These are phyloP conservation scores for Panicum virgatum DNA, from an alignment of 202 grass and related monocot genomes.

Conservation along the genomic window DNA sequence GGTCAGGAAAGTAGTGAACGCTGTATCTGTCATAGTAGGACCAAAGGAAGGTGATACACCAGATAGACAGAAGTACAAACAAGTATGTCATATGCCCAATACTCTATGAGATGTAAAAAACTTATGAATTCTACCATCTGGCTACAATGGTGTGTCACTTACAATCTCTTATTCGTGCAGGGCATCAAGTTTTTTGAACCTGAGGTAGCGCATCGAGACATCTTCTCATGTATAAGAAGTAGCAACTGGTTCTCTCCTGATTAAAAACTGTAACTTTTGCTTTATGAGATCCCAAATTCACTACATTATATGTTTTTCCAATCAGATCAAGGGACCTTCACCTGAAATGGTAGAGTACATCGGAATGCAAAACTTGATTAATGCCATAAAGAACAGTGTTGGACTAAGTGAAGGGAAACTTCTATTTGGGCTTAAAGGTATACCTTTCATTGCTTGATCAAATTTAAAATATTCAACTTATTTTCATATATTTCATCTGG, in stretches of 20 bases:
- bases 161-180: conserved; percentile 51
- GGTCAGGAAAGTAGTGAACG: conserved; percentile 76
- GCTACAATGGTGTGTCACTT: conserved; percentile 23
- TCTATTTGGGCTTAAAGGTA: conserved; percentile 88
- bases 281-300: conserved; percentile 34
- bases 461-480: conserved; percentile 27
- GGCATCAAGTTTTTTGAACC: conserved; percentile 99
- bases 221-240: conserved; percentile 46
- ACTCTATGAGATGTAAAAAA: not conserved
- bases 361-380: conserved; percentile 90
- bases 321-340: conserved; percentile 92
- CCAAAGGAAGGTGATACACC: conserved; percentile 99
- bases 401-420: conserved; percentile 80
- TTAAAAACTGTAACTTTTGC: not conserved
- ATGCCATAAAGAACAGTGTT: conserved; percentile 62
- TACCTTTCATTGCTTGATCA: conserved; percentile 17
- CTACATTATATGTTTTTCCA: conserved; percentile 41
- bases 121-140: conserved; percentile 3
- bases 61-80: conserved; percentile 88
- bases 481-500: conserved; percentile 4
- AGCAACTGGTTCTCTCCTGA: not conserved
- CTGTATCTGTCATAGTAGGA: conserved; percentile 91
- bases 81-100: conserved; percentile 54
- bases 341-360: conserved; percentile 94
- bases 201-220: conserved; percentile 61